Conservation (phyloP, 306 rosid species). For the Quercus suber region DNA sequence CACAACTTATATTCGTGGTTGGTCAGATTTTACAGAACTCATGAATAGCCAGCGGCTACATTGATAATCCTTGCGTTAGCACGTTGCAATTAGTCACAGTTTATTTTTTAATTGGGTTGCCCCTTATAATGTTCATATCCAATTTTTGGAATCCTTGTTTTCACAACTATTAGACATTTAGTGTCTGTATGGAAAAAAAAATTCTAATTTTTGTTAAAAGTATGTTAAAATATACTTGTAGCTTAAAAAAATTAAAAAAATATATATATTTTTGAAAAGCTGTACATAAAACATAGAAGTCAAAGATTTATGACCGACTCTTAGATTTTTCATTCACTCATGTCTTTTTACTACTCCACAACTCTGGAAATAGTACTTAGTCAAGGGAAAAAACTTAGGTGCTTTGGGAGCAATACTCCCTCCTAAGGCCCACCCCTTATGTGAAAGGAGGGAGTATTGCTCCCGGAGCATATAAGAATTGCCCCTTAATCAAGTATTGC, state of each 20-base stretch:
- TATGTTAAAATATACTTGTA: too few species aligned
- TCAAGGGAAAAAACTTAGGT: conserved; percentile 19
- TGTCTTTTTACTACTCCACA: conserved; percentile 62
- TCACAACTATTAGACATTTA: conserved; percentile 6
- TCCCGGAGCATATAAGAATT: too few species aligned
- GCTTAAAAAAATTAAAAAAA: too few species aligned
- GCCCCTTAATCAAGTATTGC: conserved; percentile 41
- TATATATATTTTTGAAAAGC: too few species aligned
- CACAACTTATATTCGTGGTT: conserved; percentile 22
- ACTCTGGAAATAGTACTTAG: conserved; percentile 63
- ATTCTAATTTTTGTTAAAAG: too few species aligned
- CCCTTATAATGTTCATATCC: conserved; percentile 20
- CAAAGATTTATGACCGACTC: too few species aligned
- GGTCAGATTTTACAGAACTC: conserved; percentile 42
- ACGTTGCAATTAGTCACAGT: conserved; percentile 20
- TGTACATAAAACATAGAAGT: too few species aligned
- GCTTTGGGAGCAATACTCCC: too few species aligned
- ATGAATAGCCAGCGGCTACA: conserved; percentile 49
- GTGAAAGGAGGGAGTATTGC: too few species aligned
- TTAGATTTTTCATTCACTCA: conserved; percentile 22
- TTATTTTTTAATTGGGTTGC: conserved; percentile 31
- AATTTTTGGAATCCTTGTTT: conserved; percentile 38
- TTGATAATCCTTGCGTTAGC: conserved; percentile 28
- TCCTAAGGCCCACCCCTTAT: too few species aligned
- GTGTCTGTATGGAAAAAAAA: too few species aligned